These are phyloP conservation scores for Neurospora crassa DNA, from an alignment of 2,329 filamentous ascomycete genomes.

Conservation along the genomic window DNA sequence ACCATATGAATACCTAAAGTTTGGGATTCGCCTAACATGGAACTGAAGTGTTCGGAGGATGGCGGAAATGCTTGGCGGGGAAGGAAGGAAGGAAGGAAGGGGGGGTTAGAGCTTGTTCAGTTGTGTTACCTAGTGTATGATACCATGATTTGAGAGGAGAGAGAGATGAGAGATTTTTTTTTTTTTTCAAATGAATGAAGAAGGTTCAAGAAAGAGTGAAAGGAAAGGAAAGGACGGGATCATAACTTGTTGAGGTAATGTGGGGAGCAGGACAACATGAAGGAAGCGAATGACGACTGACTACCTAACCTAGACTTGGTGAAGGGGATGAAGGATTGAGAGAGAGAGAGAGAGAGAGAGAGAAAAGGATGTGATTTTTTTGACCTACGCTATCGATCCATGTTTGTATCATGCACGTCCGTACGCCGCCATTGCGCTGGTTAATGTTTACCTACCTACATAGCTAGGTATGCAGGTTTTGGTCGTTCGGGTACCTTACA, in stretches of 20 bases:
- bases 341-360: background rate
- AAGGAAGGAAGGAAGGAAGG: background rate
- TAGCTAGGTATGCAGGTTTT: too few species aligned
- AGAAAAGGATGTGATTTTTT: background rate
- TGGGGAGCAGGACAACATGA: background rate
- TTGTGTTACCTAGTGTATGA: background rate
- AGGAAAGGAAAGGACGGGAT: background rate
- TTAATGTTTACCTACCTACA: too few species aligned
- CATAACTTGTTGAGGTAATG: background rate
- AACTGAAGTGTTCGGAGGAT: background rate
- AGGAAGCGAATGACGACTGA: background rate
- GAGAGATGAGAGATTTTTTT: background rate
- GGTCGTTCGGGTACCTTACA: too few species aligned
- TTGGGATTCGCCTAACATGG: background rate
- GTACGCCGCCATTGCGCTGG: too few species aligned
- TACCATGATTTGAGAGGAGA: background rate
- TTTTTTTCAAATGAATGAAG: background rate
- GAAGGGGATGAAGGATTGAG: background rate
- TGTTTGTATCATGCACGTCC: background rate
- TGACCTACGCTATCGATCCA: background rate
- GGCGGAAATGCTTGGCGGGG: background rate
- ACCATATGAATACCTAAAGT: background rate
- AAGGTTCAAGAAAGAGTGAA: background rate
- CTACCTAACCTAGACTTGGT: background rate
- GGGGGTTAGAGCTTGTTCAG: background rate